Percentiles rank a stretch among this genome's conserved stretches.
These are phyloP conservation scores for Calonectria pteridis DNA, from an alignment of 2,329 filamentous ascomycete species.

Conservation along the genomic window DNA sequence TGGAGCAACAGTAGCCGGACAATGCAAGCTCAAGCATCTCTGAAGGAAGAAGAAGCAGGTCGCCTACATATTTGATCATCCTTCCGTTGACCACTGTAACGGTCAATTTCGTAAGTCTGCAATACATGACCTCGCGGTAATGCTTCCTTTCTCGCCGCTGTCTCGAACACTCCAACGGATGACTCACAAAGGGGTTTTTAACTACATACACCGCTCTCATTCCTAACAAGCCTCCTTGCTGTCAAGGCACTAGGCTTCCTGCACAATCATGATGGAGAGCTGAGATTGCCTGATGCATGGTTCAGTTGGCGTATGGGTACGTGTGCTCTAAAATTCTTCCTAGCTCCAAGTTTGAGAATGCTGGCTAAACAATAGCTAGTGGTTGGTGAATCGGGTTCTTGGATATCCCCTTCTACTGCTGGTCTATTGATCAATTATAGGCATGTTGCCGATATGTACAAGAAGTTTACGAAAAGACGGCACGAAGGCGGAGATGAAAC, in stretches of 20 bases:
- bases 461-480: background rate
- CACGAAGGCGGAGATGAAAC: background rate
- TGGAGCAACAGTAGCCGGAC: slow-evolving; percentile 24
- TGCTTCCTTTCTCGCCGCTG: background rate
- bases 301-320: background rate
- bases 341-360: background rate
- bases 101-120: slow-evolving; percentile 29
- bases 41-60: slow-evolving; percentile 27
- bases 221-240: slow-evolving; percentile 33
- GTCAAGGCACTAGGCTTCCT: slow-evolving; percentile 20
- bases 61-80: slow-evolving; percentile 24
- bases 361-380: background rate
- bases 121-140: background rate
- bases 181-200: background rate
- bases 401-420: background rate
- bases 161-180: background rate
- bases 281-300: background rate
- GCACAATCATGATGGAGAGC: slow-evolving; percentile 24
- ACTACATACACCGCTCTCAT: slow-evolving; percentile 29
- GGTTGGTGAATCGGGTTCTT: background rate
- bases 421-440: background rate
- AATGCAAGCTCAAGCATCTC: slow-evolving; percentile 30
- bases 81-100: slow-evolving; percentile 30
- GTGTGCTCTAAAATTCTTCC: background rate
- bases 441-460: background rate